Conservation (phyloP, 2,329 filamentous ascomycete species). For the Berkeleyomyces rouxiae region DNA sequence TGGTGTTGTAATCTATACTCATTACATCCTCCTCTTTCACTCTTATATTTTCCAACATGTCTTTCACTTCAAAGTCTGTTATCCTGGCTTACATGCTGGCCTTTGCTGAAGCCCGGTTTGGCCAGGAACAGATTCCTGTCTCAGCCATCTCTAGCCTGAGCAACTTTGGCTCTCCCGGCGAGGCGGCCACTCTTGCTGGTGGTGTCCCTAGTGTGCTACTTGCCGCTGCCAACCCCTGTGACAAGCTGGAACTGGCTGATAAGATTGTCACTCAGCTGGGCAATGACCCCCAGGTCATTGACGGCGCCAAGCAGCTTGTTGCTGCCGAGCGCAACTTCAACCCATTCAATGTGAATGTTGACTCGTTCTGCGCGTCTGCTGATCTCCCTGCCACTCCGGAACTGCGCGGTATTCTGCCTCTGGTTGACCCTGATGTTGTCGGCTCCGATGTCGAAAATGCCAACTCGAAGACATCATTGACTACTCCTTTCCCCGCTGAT, state of each 20-base stretch:
- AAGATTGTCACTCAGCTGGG: constrained; percentile 46
- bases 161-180: constrained; percentile 39
- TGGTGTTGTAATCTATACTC: constrained; percentile 3
- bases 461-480: constrained; percentile 36
- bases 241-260: constrained; percentile 48
- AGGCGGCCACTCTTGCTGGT: constrained; percentile 47
- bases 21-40: constrained; percentile 4
- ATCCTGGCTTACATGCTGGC: constrained; percentile 27
- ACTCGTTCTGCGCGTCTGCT: constrained; percentile 47
- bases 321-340: constrained; percentile 54
- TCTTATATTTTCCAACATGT: constrained; percentile 23
- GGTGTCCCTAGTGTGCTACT: constrained; percentile 44
- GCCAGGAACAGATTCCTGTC: constrained; percentile 45
- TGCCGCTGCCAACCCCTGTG: constrained; percentile 48
- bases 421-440: constrained; percentile 47
- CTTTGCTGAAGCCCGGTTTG: constrained; percentile 39
- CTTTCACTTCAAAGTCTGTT: constrained; percentile 22
- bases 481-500: constrained; percentile 37
- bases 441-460: constrained; percentile 42
- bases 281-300: constrained; percentile 39
- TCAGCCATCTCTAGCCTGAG: constrained; percentile 35
- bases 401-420: constrained; percentile 49
- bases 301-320: constrained; percentile 45
- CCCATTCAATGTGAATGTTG: constrained; percentile 42
- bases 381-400: constrained; percentile 41